These are phyloP conservation scores for Psilocybe cubensis DNA, from an alignment of 768 basidiomycete genomes.

Conservation along the genomic window DNA sequence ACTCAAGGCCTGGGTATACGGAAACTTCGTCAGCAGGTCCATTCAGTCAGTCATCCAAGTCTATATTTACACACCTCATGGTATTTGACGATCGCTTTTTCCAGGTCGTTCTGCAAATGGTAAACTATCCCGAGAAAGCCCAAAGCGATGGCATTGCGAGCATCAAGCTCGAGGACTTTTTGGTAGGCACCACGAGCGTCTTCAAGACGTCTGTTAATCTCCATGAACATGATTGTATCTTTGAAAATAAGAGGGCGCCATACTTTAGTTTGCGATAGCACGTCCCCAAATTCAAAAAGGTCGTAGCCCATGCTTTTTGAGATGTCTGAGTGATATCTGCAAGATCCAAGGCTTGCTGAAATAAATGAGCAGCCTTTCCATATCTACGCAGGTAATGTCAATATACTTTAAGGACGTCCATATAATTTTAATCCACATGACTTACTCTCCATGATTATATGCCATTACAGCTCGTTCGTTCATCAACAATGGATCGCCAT, in stretches of 20 bases:
- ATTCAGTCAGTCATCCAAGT: constrained; percentile 75
- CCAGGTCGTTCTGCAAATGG: constrained; percentile 72
- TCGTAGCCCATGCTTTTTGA: constrained; percentile 84
- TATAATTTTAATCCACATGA: too few relatives aligned
- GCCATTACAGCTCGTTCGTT: constrained; percentile 96
- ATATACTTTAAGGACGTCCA: too few relatives aligned
- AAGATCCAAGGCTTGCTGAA: constrained; percentile 76
- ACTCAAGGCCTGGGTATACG: constrained; percentile 61
- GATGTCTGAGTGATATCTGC: constrained; percentile 87
- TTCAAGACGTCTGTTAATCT: constrained; percentile 44
- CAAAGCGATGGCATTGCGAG: constrained; percentile 80
- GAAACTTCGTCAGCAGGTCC: constrained; percentile 58
- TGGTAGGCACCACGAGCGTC: constrained; percentile 77
- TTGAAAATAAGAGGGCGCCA: constrained; percentile 20
- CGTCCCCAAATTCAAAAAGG: constrained; percentile 93
- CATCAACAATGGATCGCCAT: constrained; percentile 84
- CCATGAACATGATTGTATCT: not conserved
- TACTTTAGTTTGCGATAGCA: constrained; percentile 82
- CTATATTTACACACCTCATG: constrained; percentile 79
- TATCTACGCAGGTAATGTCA: constrained; percentile 55
- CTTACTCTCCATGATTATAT: constrained; percentile 84
- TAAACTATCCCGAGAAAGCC: constrained; percentile 90
- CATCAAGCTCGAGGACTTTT: constrained; percentile 84
- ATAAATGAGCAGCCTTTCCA: constrained; percentile 68
- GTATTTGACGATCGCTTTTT: constrained; percentile 86